A percentile compares a stretch with the other conserved stretches of the same genome.
These are phyloP conservation scores for Dioscorea dumetorum DNA, from an alignment of 106 monocot genomes.

Conservation along the genomic window DNA sequence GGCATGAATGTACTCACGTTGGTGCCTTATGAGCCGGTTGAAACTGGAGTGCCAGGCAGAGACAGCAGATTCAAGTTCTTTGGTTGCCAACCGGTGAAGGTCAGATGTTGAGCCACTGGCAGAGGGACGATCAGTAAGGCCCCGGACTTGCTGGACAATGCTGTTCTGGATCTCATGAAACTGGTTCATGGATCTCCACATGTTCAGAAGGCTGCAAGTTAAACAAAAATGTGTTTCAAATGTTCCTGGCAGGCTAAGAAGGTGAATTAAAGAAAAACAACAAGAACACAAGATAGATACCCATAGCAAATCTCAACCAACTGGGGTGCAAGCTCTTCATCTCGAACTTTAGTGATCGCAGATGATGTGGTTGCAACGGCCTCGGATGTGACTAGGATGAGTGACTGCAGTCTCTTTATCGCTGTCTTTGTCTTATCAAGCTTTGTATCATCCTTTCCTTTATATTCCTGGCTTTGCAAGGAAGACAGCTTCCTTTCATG, in stretches of 20 bases:
- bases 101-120: constrained; percentile 56
- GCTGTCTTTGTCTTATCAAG: constrained; percentile 80
- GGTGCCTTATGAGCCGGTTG: constrained; percentile 66
- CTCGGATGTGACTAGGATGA: constrained; percentile 81
- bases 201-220: constrained; percentile 51
- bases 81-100: constrained; percentile 75
- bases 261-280: neutral
- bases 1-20: constrained; percentile 64
- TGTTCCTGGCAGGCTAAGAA: neutral
- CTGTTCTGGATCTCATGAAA: constrained; percentile 77
- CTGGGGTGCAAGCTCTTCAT: constrained; percentile 86
- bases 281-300: constrained; percentile 23
- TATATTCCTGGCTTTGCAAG: constrained; percentile 79
- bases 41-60: constrained; percentile 82
- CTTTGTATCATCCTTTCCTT: constrained; percentile 61
- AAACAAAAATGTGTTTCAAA: neutral
- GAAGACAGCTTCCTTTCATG: constrained; percentile 82
- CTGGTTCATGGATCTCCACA: constrained; percentile 89
- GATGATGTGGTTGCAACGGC: constrained; percentile 87
- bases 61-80: constrained; percentile 73
- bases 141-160: constrained; percentile 89
- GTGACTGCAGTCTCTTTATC: constrained; percentile 68
- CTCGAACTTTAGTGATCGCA: constrained; percentile 73
- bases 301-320: constrained; percentile 75
- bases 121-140: constrained; percentile 46